Conservation (phyloP, 176 grass and related monocot genomes). For the Bothriochloa decipiens region DNA sequence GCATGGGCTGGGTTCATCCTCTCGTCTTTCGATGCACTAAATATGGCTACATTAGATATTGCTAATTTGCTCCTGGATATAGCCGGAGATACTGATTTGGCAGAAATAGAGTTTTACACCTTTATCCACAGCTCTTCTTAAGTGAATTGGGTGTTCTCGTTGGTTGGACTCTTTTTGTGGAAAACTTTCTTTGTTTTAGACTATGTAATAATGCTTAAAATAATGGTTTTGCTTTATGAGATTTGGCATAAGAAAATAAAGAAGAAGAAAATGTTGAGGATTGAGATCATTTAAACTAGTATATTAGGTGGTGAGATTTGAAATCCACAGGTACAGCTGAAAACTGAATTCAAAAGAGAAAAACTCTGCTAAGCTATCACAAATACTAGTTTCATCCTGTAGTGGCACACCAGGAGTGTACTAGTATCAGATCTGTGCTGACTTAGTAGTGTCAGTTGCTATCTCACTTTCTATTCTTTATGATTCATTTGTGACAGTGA, state of each 20-base stretch:
- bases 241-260: neutral
- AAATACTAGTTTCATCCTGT: neutral
- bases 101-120: neutral
- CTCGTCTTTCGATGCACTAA: neutral
- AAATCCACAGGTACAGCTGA: neutral
- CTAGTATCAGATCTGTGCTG: neutral
- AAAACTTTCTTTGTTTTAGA: neutral
- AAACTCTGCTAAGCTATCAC: neutral
- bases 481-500: neutral
- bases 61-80: neutral
- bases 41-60: neutral
- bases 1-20: neutral
- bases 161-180: neutral
- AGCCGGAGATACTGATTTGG: neutral
- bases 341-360: constrained; percentile 4
- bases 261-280: neutral
- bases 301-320: neutral
- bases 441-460: neutral
- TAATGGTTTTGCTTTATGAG: neutral
- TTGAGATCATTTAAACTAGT: neutral
- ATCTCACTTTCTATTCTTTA: neutral
- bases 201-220: neutral
- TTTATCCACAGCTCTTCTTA: neutral
- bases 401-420: neutral
- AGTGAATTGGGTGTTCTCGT: neutral